These are phyloP conservation scores for Boletus edulis DNA, from an alignment of 768 basidiomycete species.

Conservation along the genomic window DNA sequence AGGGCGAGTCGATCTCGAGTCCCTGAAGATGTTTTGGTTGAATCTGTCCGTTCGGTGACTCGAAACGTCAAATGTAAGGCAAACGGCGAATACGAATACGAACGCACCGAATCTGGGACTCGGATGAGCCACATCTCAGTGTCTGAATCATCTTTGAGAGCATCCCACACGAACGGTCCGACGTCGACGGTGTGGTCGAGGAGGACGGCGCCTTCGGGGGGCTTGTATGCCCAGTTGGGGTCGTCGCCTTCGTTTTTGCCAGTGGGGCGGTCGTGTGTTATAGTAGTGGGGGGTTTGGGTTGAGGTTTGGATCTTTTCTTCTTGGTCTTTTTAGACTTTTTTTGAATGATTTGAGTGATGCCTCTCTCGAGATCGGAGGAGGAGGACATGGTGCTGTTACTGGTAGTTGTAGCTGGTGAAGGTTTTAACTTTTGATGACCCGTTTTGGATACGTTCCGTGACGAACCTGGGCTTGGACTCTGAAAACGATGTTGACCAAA, in stretches of 20 bases:
- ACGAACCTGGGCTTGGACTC: too few relatives aligned
- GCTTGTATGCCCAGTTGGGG: slow-evolving; percentile 57
- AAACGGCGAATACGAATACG: not conserved
- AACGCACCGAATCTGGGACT: slow-evolving; percentile 57
- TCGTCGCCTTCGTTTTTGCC: slow-evolving; percentile 54
- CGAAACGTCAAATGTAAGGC: not conserved
- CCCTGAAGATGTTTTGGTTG: slow-evolving; percentile 63
- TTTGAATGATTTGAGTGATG: slow-evolving; percentile 7
- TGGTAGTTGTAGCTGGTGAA: too few relatives aligned
- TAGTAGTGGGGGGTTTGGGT: not conserved
- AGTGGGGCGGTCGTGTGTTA: slow-evolving; percentile 2
- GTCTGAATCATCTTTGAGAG: slow-evolving; percentile 51
- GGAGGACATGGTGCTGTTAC: slow-evolving; percentile 17
- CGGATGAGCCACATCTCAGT: slow-evolving; percentile 71
- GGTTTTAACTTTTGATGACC: too few relatives aligned
- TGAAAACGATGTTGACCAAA: not conserved
- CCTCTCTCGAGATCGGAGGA: slow-evolving; percentile 17
- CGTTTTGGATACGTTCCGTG: too few relatives aligned
- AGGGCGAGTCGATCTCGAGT: slow-evolving; percentile 45
- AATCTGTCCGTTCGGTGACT: slow-evolving; percentile 36
- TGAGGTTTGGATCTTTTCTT: slow-evolving; percentile 14
- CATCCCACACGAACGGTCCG: slow-evolving; percentile 67
- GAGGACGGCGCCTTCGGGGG: slow-evolving; percentile 50
- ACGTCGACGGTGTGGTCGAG: slow-evolving; percentile 45
- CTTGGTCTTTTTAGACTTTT: slow-evolving; percentile 2